Base-by-base conservation (phyloP, 495 filamentous ascomycete species). In the Opeltia flavorubescens region DNA sequence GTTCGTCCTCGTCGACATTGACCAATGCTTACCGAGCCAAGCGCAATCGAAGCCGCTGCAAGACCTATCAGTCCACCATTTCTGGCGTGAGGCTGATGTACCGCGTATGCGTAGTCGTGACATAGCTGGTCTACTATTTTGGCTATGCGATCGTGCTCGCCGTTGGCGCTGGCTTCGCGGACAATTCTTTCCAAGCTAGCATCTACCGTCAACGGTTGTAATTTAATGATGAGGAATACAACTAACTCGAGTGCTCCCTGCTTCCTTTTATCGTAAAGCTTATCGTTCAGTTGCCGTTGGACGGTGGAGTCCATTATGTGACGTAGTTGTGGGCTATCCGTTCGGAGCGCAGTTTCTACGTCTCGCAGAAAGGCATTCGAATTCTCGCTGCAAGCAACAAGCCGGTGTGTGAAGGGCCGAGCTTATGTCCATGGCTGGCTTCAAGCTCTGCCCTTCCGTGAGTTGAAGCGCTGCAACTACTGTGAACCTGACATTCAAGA, bases 211-310 rank as follows among this genome's bases (percentile, higher is more conserved):
- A 31, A 35, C 38, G 43, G 31, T 9, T 3, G 17, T 31, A 12
- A 25, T 41, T 26, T 36, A 12, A 35, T 26, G 28, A 1, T 12
- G 13, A 48, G 29, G 29, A 36, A 3, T 13, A 15, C 13, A 44
- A 69, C 87, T 57, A 80, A 96, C 93, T 99, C 93, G 28, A 99
- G 75, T 53, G 93, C 93, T 35, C 93, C 93, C 55, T 86, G 80
- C 63, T 96, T 96, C 59, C 93, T 78, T 68, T 88, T 91, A 51
- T 99, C 93, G 59, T 99, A 99, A 51, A 95, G 80, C 76, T 95
- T 96, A 65, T 99, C 93, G 59, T 88, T 94, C 61, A 99, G 77
- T 54, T 86, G 72, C 53, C 89, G 83, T 65, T 94, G 86, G 59
- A 94, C 78, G 61, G 78, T 80, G 54, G 76, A 67, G 69, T 98